Conservation (phyloP, 2,329 filamentous ascomycete genomes). For the Pseudopyrenochaeta lycopersici region DNA sequence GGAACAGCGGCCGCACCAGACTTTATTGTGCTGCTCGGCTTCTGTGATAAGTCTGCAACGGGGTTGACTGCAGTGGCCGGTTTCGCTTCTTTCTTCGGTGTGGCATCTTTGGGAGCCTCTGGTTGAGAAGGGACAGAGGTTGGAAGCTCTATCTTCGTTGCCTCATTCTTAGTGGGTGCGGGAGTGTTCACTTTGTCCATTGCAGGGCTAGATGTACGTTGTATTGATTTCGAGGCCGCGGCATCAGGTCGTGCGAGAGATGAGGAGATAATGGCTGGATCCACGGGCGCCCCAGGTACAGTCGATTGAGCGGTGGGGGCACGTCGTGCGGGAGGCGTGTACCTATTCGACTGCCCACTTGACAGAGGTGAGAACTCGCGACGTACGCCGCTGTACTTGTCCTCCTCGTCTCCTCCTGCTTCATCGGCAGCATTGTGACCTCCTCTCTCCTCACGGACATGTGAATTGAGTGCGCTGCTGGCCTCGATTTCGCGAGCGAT, state of each 20-base stretch:
- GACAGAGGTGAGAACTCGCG: slow-evolving; percentile 74
- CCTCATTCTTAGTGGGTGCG: slow-evolving; percentile 28
- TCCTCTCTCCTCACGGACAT: slow-evolving; percentile 89
- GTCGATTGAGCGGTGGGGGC: slow-evolving; percentile 78
- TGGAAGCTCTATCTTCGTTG: slow-evolving; percentile 1
- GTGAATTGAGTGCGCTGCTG: slow-evolving; percentile 75
- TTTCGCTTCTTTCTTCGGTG: slow-evolving; percentile 28
- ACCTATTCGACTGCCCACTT: slow-evolving; percentile 72
- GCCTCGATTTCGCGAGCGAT: slow-evolving; percentile 91
- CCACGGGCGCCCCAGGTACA: slow-evolving; percentile 78
- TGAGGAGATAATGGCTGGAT: slow-evolving; percentile 92
- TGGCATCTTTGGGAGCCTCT: slow-evolving; percentile 25
- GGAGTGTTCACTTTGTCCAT: slow-evolving; percentile 26
- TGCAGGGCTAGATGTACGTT: slow-evolving; percentile 31
- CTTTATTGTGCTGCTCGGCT: slow-evolving; percentile 41
- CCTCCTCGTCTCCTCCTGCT: slow-evolving; percentile 82
- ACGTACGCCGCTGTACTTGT: slow-evolving; percentile 95
- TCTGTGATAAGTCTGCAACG: slow-evolving; percentile 32
- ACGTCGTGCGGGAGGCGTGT: slow-evolving; percentile 88
- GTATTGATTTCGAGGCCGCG: slow-evolving; percentile 32
- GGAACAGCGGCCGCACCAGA: slow-evolving; percentile 34
- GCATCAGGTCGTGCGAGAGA: slow-evolving; percentile 67
- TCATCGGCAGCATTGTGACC: slow-evolving; percentile 71
- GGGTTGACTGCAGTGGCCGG: slow-evolving; percentile 28
- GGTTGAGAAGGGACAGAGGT: slow-evolving; percentile 12